Percentiles rank a stretch among this genome's conserved stretches.
phyloP scores from a whole-genome alignment of 1,284 basidiomycete species.

The Leccinum griseonigrum region DNA sequence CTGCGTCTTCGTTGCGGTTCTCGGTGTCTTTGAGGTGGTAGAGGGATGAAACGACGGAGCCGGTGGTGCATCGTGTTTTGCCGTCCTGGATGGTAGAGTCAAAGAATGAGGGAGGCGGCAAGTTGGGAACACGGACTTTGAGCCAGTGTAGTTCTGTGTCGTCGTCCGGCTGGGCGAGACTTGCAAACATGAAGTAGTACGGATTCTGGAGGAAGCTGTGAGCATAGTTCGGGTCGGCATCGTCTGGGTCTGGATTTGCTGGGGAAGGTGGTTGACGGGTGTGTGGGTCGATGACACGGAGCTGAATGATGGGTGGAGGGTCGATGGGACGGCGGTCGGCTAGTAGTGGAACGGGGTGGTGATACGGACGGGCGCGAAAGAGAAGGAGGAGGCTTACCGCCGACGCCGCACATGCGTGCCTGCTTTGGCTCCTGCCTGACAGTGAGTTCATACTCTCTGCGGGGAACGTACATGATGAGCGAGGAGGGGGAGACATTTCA shows the following conservation, averaged over 20 bases:
- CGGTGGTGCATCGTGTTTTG: slow-evolving; percentile 86
- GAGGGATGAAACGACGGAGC: slow-evolving; percentile 88
- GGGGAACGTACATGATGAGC: slow-evolving; percentile 5
- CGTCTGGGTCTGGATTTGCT: slow-evolving; percentile 31
- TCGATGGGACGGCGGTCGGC: slow-evolving; percentile 93
- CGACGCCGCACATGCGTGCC: slow-evolving; percentile 90
- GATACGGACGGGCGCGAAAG: slow-evolving; percentile 10
- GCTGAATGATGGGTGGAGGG: slow-evolving; percentile 94
- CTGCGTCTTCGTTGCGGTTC: slow-evolving; percentile 78
- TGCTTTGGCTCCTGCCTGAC: slow-evolving; percentile 89
- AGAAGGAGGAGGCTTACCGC: slow-evolving; percentile 57
- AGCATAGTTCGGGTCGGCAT: slow-evolving; percentile 34
- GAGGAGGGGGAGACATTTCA: slow-evolving; percentile 7
- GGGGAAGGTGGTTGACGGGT: slow-evolving; percentile 35
- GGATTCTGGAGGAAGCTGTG: slow-evolving; percentile 78
- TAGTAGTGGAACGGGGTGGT: slow-evolving; percentile 28
- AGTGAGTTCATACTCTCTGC: slow-evolving; percentile 78
- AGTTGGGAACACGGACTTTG: slow-evolving; percentile 49
- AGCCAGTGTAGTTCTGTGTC: slow-evolving; percentile 93
- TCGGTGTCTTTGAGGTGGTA: slow-evolving; percentile 95
- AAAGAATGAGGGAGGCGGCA: neutral
- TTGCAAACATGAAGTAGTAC: slow-evolving; percentile 94
- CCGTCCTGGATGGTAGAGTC: slow-evolving; percentile 55
- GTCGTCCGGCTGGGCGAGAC: slow-evolving; percentile 81
- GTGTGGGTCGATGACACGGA: slow-evolving; percentile 80